These are phyloP conservation scores for Trifolium repens DNA, from an alignment of 306 rosid species.

Conservation along the genomic window DNA sequence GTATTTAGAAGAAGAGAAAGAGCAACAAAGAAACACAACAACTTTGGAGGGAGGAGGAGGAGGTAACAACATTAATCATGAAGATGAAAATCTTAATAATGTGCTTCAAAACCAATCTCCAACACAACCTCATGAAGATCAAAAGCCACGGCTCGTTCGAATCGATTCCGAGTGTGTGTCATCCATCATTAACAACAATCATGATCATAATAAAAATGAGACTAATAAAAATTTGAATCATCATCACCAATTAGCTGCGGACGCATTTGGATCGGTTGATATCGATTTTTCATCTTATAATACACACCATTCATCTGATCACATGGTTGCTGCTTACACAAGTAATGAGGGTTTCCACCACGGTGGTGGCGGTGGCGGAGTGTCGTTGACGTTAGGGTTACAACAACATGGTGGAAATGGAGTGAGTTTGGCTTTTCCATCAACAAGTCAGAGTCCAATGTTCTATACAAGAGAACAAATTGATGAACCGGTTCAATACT, in stretches of 20 bases:
- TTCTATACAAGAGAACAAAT: constrained; percentile 66
- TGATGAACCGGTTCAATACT: constrained; percentile 75
- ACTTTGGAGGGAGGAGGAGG: constrained; percentile 58
- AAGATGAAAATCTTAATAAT: constrained; percentile 33
- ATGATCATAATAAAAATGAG: constrained; percentile 44
- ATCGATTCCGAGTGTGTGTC: constrained; percentile 79
- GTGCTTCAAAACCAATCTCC: constrained; percentile 28
- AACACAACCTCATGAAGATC: constrained; percentile 46
- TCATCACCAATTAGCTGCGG: neutral
- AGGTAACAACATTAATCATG: constrained; percentile 29
- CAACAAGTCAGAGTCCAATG: constrained; percentile 49
- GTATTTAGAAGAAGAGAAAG: constrained; percentile 84
- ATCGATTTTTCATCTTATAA: constrained; percentile 70
- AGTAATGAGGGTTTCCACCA: constrained; percentile 33
- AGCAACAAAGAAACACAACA: constrained; percentile 36
- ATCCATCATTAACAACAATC: constrained; percentile 62
- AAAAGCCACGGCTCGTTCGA: constrained; percentile 68
- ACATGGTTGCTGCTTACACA: constrained; percentile 27
- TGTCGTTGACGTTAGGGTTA: constrained; percentile 89
- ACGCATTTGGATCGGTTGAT: constrained; percentile 67
- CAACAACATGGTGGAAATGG: constrained; percentile 74
- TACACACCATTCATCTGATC: constrained; percentile 45
- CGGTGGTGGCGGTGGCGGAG: constrained; percentile 56
- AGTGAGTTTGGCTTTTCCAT: constrained; percentile 66
- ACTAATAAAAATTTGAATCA: constrained; percentile 7